These are phyloP conservation scores for Marasmius tenuissimus DNA, from an alignment of 1,284 basidiomycete species.

Conservation along the genomic window DNA sequence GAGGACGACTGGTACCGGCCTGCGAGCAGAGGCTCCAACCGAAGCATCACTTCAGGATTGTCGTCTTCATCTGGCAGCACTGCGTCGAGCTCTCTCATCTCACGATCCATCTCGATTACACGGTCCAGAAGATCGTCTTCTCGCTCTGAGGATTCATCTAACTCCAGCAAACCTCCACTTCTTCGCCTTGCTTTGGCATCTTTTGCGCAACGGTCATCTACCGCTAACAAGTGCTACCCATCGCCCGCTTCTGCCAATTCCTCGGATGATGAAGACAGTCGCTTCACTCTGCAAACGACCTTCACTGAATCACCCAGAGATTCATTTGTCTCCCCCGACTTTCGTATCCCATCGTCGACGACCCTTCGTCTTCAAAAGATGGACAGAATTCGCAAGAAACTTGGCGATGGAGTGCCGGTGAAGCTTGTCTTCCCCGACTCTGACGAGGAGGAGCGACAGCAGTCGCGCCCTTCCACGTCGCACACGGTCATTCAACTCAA, in stretches of 20 bases:
- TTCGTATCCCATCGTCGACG: conserved; percentile 38
- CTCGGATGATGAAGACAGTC: conserved; percentile 6
- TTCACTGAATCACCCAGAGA: conserved; percentile 10
- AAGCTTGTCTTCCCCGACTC: conserved; percentile 52
- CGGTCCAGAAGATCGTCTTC: not conserved
- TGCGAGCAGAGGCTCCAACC: conserved; percentile 7
- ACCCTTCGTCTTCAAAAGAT: conserved; percentile 53
- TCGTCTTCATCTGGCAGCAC: not conserved
- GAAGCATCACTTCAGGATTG: conserved; percentile 1
- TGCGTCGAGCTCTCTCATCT: not conserved
- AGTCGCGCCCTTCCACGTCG: not conserved
- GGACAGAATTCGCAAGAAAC: conserved; percentile 54
- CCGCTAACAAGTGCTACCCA: not conserved
- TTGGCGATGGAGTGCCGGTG: conserved; percentile 59
- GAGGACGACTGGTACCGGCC: conserved; percentile 4
- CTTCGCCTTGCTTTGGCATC: conserved; percentile 21
- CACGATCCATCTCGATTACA: conserved; percentile 3
- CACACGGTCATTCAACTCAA: not conserved
- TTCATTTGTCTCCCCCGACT: conserved; percentile 30
- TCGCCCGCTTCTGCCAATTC: conserved; percentile 1
- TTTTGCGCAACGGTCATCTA: not conserved
- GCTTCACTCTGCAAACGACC: conserved; percentile 5
- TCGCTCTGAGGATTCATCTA: not conserved
- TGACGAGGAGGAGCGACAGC: conserved; percentile 1
- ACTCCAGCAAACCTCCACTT: conserved; percentile 20